These are phyloP conservation scores for Scheffersomyces titani DNA, from an alignment of 1,139 yeast species.

Conservation along the genomic window DNA sequence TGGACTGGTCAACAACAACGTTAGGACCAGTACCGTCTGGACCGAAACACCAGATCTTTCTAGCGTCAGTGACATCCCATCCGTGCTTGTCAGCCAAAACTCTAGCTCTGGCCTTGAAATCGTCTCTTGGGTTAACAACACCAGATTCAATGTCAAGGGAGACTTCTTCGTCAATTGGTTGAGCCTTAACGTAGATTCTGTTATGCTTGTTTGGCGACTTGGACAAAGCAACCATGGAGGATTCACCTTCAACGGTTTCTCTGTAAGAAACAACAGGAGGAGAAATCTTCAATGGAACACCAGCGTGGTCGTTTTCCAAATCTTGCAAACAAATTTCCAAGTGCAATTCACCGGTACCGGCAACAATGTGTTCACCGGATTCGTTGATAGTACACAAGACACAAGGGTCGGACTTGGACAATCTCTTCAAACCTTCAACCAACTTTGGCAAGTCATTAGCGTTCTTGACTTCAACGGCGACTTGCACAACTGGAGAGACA, in stretches of 20 bases:
- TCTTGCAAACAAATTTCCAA: conserved; percentile 96
- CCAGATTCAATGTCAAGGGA: conserved; percentile 91
- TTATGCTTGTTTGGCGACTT: conserved; percentile 99
- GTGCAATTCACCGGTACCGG: conserved; percentile 99
- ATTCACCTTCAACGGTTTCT: conserved; percentile 94
- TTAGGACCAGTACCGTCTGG: conserved; percentile 99
- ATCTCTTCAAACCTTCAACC: conserved; percentile 99
- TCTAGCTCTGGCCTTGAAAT: conserved; percentile 99
- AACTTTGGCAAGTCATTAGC: conserved; percentile 99
- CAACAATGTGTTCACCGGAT: conserved; percentile 99
- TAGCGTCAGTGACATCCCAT: conserved; percentile 99
- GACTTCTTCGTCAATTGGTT: conserved; percentile 93
- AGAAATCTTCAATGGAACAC: conserved; percentile 96
- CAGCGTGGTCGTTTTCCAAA: conserved; percentile 99
- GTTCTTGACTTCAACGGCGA: conserved; percentile 99
- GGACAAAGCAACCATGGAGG: conserved; percentile 94
- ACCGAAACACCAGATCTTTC: conserved; percentile 99
- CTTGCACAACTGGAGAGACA: conserved; percentile 99
- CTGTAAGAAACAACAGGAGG: conserved; percentile 99
- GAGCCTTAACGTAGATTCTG: conserved; percentile 98
- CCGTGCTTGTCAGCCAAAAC: conserved; percentile 98
- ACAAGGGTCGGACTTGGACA: conserved; percentile 99
- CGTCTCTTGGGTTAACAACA: conserved; percentile 92
- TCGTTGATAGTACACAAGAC: conserved; percentile 84
- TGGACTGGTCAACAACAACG: conserved; percentile 98